Evolutionary conservation across 2,329 filamentous ascomycete species (phyloP).

Genomic region (Aspergillus oerlinghausenensis): DNA sequence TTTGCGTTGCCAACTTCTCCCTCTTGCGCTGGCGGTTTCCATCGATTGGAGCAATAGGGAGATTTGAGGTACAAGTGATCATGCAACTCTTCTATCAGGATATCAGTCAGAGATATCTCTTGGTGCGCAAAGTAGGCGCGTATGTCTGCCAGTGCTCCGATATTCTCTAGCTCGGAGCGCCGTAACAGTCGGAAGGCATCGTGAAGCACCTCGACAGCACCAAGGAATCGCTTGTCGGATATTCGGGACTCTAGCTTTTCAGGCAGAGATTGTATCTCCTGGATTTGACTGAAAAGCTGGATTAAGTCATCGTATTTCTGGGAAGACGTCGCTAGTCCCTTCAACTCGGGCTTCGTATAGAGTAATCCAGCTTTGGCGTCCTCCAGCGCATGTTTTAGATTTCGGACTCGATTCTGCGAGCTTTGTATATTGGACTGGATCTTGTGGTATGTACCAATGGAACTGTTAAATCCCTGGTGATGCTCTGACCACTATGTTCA

Average conservation of each 20-base stretch:
- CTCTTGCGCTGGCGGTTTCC: slow-evolving; percentile 65
- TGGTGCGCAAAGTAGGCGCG: slow-evolving; percentile 88
- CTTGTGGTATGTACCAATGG: slow-evolving; percentile 97
- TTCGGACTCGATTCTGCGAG: slow-evolving; percentile 79
- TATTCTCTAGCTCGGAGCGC: slow-evolving; percentile 83
- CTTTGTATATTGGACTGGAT: slow-evolving; percentile 89
- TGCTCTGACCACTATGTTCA: slow-evolving; percentile 57
- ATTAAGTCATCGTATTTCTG: slow-evolving; percentile 88
- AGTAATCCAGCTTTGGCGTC: slow-evolving; percentile 77
- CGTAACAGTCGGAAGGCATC: slow-evolving; percentile 78
- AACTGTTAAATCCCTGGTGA: slow-evolving; percentile 98
- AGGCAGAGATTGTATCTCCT: slow-evolving; percentile 82
- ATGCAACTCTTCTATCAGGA: slow-evolving; percentile 93
- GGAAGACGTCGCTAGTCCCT: slow-evolving; percentile 80
- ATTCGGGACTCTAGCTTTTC: slow-evolving; percentile 92
- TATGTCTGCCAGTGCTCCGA: slow-evolving; percentile 81
- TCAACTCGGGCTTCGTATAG: slow-evolving; percentile 82
- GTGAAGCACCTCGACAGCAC: slow-evolving; percentile 86
- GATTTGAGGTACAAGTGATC: slow-evolving; percentile 97
- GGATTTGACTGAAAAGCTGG: slow-evolving; percentile 74
- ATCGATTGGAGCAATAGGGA: slow-evolving; percentile 92
- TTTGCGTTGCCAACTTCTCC: slow-evolving; percentile 25
- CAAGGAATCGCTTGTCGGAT: slow-evolving; percentile 91
- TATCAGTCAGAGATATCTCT: slow-evolving; percentile 86
- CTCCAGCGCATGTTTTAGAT: slow-evolving; percentile 75